Percentiles rank a stretch among this genome's conserved stretches.
Conservation (phyloP, 768 basidiomycete species). For the Termitomyces titanicus region DNA sequence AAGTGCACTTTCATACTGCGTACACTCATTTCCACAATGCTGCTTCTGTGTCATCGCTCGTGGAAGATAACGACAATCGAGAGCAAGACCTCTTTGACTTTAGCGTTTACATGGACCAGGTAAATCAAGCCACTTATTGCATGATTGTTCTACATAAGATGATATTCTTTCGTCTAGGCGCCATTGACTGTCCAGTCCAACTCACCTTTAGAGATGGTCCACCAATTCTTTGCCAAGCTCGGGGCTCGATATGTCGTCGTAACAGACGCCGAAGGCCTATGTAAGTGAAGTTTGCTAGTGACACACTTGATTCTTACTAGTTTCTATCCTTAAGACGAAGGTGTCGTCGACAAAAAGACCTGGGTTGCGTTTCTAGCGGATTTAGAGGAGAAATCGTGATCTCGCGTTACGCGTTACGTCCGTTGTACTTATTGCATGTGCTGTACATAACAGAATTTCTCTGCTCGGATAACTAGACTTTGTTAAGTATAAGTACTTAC, state of each 20-base stretch:
- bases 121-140: conserved; percentile 22
- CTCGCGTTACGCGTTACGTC: no score
- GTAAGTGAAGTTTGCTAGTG: conserved; percentile 36
- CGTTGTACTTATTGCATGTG: no score
- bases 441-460: background rate
- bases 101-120: conserved; percentile 88
- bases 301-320: background rate
- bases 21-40: conserved; percentile 39
- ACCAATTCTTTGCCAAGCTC: conserved; percentile 92
- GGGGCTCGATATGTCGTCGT: conserved; percentile 90
- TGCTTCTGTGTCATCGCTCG: conserved; percentile 61
- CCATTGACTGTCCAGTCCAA: conserved; percentile 82
- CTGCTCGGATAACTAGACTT: background rate
- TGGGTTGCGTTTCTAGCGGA: conserved; percentile 87
- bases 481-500: background rate
- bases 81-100: conserved; percentile 68
- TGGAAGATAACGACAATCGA: conserved; percentile 32
- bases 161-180: conserved; percentile 45
- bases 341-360: conserved; percentile 90
- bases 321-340: conserved; percentile 55
- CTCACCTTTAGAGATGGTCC: conserved; percentile 87
- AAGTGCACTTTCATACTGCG: conserved; percentile 59
- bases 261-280: conserved; percentile 76
- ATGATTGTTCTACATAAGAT: background rate
- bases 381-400: conserved; percentile 54